Conservation (phyloP, 352 stramenopile genomes). For the Halophytophthora batemanensis region DNA sequence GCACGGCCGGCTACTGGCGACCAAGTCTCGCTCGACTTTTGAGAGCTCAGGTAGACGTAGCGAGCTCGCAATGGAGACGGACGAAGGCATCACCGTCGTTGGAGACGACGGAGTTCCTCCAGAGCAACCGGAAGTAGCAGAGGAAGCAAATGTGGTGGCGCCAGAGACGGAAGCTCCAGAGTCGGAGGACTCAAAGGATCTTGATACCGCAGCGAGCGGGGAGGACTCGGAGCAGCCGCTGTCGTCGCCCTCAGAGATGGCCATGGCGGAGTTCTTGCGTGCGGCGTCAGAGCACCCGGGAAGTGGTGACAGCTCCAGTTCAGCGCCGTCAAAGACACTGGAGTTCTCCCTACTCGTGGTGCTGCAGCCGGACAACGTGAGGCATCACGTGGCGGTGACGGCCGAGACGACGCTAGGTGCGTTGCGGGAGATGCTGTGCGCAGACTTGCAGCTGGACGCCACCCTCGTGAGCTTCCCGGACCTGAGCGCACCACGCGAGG, state of each 20-base stretch:
- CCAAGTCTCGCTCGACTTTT: no score
- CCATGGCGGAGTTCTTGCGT: slow-evolving; percentile 33
- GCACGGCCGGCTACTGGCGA: no score
- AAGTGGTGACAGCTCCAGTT: background rate
- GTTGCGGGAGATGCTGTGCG: slow-evolving; percentile 54
- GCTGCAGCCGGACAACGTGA: slow-evolving; percentile 72
- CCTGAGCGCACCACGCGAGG: slow-evolving; percentile 28
- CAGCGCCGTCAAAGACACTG: background rate
- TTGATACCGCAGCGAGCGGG: background rate
- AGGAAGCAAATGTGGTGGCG: background rate
- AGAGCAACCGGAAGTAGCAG: slow-evolving; percentile 4
- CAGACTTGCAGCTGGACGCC: slow-evolving; percentile 52
- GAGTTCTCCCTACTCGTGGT: slow-evolving; percentile 68
- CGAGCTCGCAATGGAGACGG: background rate
- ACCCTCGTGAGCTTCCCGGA: slow-evolving; percentile 64
- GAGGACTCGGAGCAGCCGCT: slow-evolving; percentile 3
- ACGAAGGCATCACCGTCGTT: slow-evolving; percentile 11
- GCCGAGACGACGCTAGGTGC: slow-evolving; percentile 42
- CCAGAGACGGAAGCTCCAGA: background rate
- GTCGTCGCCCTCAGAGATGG: slow-evolving; percentile 13
- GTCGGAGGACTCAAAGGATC: slow-evolving; percentile 3
- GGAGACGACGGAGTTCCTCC: slow-evolving; percentile 1
- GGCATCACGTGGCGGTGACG: slow-evolving; percentile 62
- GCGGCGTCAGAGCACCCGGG: slow-evolving; percentile 18
- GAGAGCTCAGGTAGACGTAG: background rate